phyloP scores from a whole-genome alignment of 768 basidiomycete species.

The Agrocybe pediades region DNA sequence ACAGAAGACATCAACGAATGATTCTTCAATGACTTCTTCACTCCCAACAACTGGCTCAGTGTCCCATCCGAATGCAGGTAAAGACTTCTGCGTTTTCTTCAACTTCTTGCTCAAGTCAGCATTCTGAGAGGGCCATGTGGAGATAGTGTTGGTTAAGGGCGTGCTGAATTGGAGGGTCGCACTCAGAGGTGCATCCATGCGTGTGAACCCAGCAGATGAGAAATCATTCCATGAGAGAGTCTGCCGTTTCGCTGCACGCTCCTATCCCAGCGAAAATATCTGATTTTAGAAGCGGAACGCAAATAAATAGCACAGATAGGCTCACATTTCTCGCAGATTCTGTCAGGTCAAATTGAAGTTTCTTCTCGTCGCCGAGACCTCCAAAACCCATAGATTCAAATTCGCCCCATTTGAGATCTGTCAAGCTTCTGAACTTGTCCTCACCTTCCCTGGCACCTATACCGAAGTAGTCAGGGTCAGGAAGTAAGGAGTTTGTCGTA shows the following conservation, averaged over 20 bases:
- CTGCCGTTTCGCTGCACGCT: slow-evolving; percentile 70
- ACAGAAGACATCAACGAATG: slow-evolving; percentile 86
- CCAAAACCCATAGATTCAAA: slow-evolving; percentile 88
- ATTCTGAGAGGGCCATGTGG: slow-evolving; percentile 73
- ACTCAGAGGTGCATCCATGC: slow-evolving; percentile 73
- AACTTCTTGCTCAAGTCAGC: slow-evolving; percentile 77
- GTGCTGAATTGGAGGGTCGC: slow-evolving; percentile 82
- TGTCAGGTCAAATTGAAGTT: slow-evolving; percentile 90
- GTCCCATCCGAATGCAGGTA: slow-evolving; percentile 92
- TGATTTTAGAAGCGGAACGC: slow-evolving; percentile 1
- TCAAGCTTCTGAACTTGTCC: slow-evolving; percentile 77
- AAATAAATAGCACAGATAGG: slow-evolving; percentile 5
- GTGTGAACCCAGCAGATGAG: slow-evolving; percentile 78
- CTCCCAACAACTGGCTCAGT: slow-evolving; percentile 78
- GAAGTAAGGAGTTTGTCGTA: slow-evolving; percentile 20
- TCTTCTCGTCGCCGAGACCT: slow-evolving; percentile 57
- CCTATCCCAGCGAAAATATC: slow-evolving; percentile 36
- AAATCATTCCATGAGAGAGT: slow-evolving; percentile 94
- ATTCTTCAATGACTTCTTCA: slow-evolving; percentile 86
- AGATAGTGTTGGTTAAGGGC: slow-evolving; percentile 49
- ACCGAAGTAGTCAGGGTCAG: slow-evolving; percentile 40
- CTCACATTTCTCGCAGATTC: slow-evolving; percentile 77
- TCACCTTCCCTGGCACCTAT: slow-evolving; percentile 47
- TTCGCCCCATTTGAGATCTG: slow-evolving; percentile 90
- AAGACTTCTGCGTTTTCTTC: slow-evolving; percentile 78